Percentiles rank a stretch among this genome's conserved stretches.
These are phyloP conservation scores for Rhizophora apiculata DNA, from an alignment of 345 rosid species.

Conservation along the genomic window DNA sequence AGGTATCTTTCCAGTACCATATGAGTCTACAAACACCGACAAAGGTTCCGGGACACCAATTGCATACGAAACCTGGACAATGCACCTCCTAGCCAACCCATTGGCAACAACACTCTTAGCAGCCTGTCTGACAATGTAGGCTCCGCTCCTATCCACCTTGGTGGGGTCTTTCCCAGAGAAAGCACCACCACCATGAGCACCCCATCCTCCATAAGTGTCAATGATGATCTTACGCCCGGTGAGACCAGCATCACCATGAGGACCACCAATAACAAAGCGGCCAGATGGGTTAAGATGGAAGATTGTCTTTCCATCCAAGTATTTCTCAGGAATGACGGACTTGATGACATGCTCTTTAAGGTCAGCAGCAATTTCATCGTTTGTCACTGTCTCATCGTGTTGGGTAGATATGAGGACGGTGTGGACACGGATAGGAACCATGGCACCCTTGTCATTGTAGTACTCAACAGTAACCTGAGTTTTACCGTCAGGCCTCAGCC, in stretches of 20 bases:
- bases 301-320: slow-evolving; percentile 77
- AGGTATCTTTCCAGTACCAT: slow-evolving; percentile 67
- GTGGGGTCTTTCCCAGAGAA: slow-evolving; percentile 87
- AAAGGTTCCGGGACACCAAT: slow-evolving; percentile 65
- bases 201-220: slow-evolving; percentile 85
- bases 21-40: slow-evolving; percentile 55
- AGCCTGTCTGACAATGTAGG: slow-evolving; percentile 76
- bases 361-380: slow-evolving; percentile 76
- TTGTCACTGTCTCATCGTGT: slow-evolving; percentile 63
- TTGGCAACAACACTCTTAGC: slow-evolving; percentile 69
- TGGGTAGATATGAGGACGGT: slow-evolving; percentile 67
- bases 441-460: slow-evolving; percentile 55
- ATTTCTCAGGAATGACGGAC: slow-evolving; percentile 68
- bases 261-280: slow-evolving; percentile 81
- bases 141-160: slow-evolving; percentile 78
- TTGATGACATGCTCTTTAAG: slow-evolving; percentile 78
- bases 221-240: slow-evolving; percentile 86
- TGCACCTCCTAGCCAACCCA: slow-evolving; percentile 58
- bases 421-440: slow-evolving; percentile 84
- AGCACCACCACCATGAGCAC: slow-evolving; percentile 88
- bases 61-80: slow-evolving; percentile 64
- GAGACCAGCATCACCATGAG: slow-evolving; percentile 88
- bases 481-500: slow-evolving; percentile 74
- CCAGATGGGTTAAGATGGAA: slow-evolving; percentile 89
- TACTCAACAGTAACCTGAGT: slow-evolving; percentile 66